phyloP scores from a whole-genome alignment of 331 rosid species.

The Pyrus hybrid region DNA sequence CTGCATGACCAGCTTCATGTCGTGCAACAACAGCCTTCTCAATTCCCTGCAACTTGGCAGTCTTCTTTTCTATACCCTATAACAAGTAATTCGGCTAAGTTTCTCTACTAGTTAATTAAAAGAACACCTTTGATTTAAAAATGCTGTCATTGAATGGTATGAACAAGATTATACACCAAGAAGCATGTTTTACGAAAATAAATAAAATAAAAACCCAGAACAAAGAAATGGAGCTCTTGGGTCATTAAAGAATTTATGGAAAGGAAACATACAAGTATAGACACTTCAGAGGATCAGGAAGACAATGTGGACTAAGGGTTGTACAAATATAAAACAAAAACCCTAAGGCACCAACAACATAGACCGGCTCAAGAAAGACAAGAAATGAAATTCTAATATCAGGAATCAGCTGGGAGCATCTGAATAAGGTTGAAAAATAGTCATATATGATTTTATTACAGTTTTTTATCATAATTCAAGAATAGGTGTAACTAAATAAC shows the following conservation, averaged over 20 bases:
- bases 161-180: background rate
- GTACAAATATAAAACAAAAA: background rate
- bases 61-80: conserved; percentile 98
- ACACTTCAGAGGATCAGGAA: background rate
- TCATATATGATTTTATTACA: background rate
- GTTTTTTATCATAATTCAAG: background rate
- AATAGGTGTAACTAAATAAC: background rate
- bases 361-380: background rate
- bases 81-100: conserved; percentile 26
- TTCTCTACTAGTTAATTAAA: conserved; percentile 15
- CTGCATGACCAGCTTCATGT: conserved; percentile 99
- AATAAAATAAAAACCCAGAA: background rate
- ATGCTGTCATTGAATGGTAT: background rate
- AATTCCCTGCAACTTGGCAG: conserved; percentile 78
- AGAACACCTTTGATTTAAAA: background rate
- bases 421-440: background rate
- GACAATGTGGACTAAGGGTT: background rate
- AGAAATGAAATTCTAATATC: background rate
- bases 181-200: background rate
- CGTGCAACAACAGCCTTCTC: conserved; percentile 97
- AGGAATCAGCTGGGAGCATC: background rate
- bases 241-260: background rate
- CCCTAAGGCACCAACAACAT: background rate
- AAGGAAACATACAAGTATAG: background rate
- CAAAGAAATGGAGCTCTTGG: background rate